Evolutionary conservation across 2,329 filamentous ascomycete genomes (phyloP).

Genomic region (Bimuria novae-zelandiae): DNA sequence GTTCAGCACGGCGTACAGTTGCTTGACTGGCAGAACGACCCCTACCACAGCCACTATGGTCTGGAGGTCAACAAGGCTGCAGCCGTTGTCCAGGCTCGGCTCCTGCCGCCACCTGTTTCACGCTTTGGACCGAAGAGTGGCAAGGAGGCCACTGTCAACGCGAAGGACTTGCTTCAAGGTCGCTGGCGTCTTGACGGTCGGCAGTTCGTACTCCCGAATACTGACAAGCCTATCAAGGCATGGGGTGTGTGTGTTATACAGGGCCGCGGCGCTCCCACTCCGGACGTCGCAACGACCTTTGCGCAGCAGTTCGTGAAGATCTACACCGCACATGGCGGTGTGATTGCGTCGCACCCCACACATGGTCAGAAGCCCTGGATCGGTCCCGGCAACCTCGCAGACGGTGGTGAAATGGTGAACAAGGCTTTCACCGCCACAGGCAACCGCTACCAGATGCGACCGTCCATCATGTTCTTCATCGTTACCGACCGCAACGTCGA

Average conservation of each 20-base stretch:
- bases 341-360: conserved; percentile 45
- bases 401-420: conserved; percentile 58
- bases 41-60: conserved; percentile 72
- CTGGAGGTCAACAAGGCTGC: conserved; percentile 69
- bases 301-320: conserved; percentile 64
- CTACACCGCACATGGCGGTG: conserved; percentile 66
- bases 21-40: conserved; percentile 71
- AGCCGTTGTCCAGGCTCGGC: conserved; percentile 66
- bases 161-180: conserved; percentile 60
- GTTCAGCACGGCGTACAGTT: conserved; percentile 71
- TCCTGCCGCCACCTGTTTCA: conserved; percentile 74
- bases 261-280: conserved; percentile 53
- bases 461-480: conserved; percentile 81
- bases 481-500: conserved; percentile 72
- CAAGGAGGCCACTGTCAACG: conserved; percentile 29
- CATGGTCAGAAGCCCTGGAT: conserved; percentile 39
- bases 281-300: conserved; percentile 56
- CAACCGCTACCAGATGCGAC: conserved; percentile 58
- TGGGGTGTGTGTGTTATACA: conserved; percentile 78
- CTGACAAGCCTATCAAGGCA: conserved; percentile 59
- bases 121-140: conserved; percentile 60
- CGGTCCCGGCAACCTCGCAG: conserved; percentile 34
- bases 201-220: conserved; percentile 72
- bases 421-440: conserved; percentile 61
- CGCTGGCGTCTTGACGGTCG: conserved; percentile 88